Conservation (phyloP, 441 rosid species). For the Populus tomentosa region DNA sequence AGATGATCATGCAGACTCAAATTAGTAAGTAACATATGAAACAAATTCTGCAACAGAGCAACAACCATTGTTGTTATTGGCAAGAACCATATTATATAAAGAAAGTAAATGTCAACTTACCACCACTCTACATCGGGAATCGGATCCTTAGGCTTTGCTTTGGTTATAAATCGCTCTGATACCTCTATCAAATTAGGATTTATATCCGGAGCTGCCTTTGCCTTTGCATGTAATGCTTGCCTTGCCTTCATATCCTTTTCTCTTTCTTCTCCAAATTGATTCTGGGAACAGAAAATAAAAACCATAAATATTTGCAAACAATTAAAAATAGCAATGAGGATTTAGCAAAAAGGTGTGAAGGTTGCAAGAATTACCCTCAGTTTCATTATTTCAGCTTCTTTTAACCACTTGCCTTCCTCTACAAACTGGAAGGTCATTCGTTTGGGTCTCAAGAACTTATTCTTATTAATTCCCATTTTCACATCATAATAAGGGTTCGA, state of each 20-base stretch:
- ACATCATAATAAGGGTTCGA: slow-evolving; percentile 74
- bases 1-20: neutral
- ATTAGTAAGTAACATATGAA: neutral
- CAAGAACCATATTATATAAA: neutral
- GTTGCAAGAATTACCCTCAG: slow-evolving; percentile 45
- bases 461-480: slow-evolving; percentile 79
- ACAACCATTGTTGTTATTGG: neutral
- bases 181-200: slow-evolving; percentile 94
- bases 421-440: slow-evolving; percentile 85
- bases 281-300: slow-evolving; percentile 36
- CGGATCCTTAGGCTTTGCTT: slow-evolving; percentile 64
- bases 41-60: neutral
- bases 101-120: slow-evolving; percentile 39
- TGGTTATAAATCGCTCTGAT: slow-evolving; percentile 59
- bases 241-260: slow-evolving; percentile 83
- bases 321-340: neutral
- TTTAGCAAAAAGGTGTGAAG: neutral
- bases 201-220: slow-evolving; percentile 67
- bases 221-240: slow-evolving; percentile 90
- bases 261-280: slow-evolving; percentile 90
- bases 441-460: slow-evolving; percentile 82
- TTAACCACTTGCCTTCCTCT: slow-evolving; percentile 95
- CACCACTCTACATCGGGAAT: slow-evolving; percentile 96
- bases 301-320: slow-evolving; percentile 11
- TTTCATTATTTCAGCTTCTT: slow-evolving; percentile 77